Base-by-base conservation (phyloP, 2,329 filamentous ascomycete species). In the Epichloe sibirici region DNA sequence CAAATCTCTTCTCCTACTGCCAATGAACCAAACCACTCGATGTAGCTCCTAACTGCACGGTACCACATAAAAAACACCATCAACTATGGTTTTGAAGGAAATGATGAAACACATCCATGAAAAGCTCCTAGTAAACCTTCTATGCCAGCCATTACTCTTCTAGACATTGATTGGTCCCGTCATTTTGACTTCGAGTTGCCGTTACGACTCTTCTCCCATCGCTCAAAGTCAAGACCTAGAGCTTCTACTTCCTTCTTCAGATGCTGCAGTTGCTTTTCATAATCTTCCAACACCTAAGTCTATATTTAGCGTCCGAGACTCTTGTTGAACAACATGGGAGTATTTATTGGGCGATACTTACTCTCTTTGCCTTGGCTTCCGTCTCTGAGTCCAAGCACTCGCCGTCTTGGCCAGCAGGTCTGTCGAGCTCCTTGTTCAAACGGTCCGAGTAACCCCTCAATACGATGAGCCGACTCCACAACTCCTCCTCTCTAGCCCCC, bases 381-480 rank as follows among this genome's bases (percentile, higher is more conserved):
- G 83, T 80, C 54, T 88, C 84, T 58, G 86, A 83, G 45, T 84
- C 81, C 53, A 90, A 68, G 0, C 76, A 74, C 37, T 79, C 77
- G 15, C 73, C 71, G 40, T 78, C 74, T 51, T 75, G 71, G 28
- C 74, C 70, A 2, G 81, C 79, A 51, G 83, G 73, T 69, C 82
- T 83, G 64, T 85, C 86, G 53, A 88, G 76, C 71, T 93, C 87
- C 60, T 79, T 81, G 62, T 85, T 84, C 59, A 94, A 68, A 61
- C 82, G 78, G 58, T 84, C 80, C 23, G 86, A 84, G 58, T 88
- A 81, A 56, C 86, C 85, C 57, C 86, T 75, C 47, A 93, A 72
- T 39, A 85, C 79, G 48, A 90, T 84, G 70, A 93, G 79, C 45
- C 88, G 75, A 57, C 87, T 89, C 88, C 88, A 93, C 45, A 93